A percentile compares a stretch with the other conserved stretches of the same genome.
Evolutionary conservation across 805 yeast species (phyloP).

Genomic region (Dipodascopsis uninucleata): DNA sequence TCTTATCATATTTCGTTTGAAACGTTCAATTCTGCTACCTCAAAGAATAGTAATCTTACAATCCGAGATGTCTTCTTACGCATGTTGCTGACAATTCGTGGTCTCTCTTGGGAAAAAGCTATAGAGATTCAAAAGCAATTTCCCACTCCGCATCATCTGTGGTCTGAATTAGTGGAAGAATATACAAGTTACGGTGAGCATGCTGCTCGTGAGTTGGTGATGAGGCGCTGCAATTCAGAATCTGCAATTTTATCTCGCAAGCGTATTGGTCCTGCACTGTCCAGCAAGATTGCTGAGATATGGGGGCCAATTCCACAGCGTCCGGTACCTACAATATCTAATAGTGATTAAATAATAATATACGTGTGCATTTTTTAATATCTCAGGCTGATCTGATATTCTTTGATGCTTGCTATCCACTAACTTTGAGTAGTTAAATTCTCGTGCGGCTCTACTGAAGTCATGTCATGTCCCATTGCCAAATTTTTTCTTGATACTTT

Average conservation of each 20-base stretch:
- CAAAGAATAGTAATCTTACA: conserved; percentile 66
- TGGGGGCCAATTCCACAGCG: conserved; percentile 60
- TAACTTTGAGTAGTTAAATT: no score
- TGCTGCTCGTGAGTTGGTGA: conserved; percentile 17
- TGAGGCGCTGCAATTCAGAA: conserved; percentile 2
- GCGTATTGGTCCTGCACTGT: conserved; percentile 50
- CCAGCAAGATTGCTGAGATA: conserved; percentile 50
- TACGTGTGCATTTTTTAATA: no score
- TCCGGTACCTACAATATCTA: no score
- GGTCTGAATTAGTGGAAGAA: conserved; percentile 43
- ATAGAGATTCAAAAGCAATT: conserved; percentile 63
- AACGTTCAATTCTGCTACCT: conserved; percentile 62
- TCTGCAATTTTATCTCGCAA: conserved; percentile 44
- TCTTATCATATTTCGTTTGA: conserved; percentile 45
- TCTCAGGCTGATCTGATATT: no score
- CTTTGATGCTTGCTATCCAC: no score
- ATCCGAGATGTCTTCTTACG: conserved; percentile 70
- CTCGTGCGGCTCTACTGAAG: no score
- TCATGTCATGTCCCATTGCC: no score
- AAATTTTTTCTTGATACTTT: no score
- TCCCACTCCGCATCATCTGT: conserved; percentile 64
- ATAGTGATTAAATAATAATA: no score
- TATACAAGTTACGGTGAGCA: conserved; percentile 35
- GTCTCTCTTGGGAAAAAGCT: conserved; percentile 84
- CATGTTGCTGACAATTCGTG: conserved; percentile 75